Conservation (phyloP, 805 yeast genomes). For the Saccharomycopsis selenospora region DNA sequence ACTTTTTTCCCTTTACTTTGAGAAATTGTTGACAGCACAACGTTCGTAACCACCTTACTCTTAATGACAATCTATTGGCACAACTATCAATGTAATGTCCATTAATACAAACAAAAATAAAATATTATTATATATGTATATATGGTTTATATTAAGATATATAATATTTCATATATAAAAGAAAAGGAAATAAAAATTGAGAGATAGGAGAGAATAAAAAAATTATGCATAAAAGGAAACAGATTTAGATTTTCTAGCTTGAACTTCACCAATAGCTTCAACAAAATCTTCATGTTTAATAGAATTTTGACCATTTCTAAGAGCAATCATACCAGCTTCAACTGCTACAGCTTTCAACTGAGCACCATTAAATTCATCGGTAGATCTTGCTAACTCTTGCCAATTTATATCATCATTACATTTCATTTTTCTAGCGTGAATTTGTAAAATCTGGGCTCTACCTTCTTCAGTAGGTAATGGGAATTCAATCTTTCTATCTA, state of each 20-base stretch:
- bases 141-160: no score
- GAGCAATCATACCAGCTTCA: slow-evolving; percentile 99
- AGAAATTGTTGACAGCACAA: no score
- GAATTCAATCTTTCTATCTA: slow-evolving; percentile 96
- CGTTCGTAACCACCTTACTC: no score
- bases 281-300: slow-evolving; percentile 97
- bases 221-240: slow-evolving; percentile 89
- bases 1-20: no score
- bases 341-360: slow-evolving; percentile 98
- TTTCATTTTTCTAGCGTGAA: slow-evolving; percentile 95
- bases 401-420: slow-evolving; percentile 89
- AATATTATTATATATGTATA: no score
- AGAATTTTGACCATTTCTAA: slow-evolving; percentile 85
- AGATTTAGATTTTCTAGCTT: slow-evolving; percentile 91
- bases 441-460: slow-evolving; percentile 91
- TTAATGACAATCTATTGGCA: no score
- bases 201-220: no score
- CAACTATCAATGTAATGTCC: no score
- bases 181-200: no score
- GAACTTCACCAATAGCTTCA: slow-evolving; percentile 97
- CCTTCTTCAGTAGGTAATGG: slow-evolving; percentile 98
- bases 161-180: no score
- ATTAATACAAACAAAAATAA: no score
- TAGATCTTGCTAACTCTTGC: slow-evolving; percentile 96
- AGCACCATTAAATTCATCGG: slow-evolving; percentile 98